Evolutionary conservation across 306 rosid species (phyloP).

Genomic region (Senna siamea): DNA sequence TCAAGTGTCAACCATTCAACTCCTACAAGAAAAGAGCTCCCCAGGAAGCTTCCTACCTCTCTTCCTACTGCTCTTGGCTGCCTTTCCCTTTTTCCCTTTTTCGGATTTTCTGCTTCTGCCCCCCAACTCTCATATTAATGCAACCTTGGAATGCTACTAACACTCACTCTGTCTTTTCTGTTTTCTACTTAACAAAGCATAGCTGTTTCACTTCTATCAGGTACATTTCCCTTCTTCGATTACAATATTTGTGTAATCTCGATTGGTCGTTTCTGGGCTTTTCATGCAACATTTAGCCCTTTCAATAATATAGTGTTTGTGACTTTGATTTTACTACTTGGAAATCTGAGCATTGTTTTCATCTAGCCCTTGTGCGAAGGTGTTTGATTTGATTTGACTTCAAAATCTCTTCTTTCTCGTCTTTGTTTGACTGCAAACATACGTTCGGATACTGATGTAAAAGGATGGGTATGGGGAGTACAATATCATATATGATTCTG

Average conservation of each 20-base stretch:
- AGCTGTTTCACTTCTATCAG: constrained; percentile 35
- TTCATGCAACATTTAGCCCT: neutral
- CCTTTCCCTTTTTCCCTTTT: constrained; percentile 33
- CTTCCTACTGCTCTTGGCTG: constrained; percentile 45
- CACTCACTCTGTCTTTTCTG: neutral
- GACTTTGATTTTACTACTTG: neutral
- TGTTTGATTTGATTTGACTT: constrained; percentile 26
- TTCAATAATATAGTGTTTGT: neutral
- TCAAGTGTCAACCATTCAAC: constrained; percentile 45
- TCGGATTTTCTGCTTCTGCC: constrained; percentile 30
- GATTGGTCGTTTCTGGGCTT: neutral
- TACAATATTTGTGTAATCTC: constrained; percentile 26
- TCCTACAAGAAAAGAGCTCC: constrained; percentile 46
- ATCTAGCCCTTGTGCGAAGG: neutral
- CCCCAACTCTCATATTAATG: constrained; percentile 38
- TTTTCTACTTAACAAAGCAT: constrained; percentile 20
- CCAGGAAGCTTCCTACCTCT: constrained; percentile 69
- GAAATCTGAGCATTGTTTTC: neutral
- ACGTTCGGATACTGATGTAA: neutral
- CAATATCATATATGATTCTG: neutral
- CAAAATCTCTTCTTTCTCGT: neutral
- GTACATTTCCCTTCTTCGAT: constrained; percentile 40
- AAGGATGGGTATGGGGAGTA: neutral
- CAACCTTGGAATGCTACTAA: neutral
- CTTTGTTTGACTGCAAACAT: constrained; percentile 5